Base-by-base conservation (phyloP, 768 basidiomycete species). In the Neoboletus brunneissimus region DNA sequence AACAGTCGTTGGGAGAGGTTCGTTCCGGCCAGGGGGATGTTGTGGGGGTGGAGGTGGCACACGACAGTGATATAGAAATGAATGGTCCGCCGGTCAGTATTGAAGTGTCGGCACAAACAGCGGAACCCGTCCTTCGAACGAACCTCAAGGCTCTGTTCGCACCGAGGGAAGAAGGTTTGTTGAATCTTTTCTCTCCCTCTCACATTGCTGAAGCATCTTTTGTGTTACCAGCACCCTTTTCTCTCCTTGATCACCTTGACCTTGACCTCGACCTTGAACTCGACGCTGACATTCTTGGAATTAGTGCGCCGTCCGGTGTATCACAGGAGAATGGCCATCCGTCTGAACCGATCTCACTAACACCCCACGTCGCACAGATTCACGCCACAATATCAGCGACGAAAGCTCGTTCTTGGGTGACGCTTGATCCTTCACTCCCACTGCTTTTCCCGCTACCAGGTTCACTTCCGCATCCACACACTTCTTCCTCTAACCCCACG, bases 91-190 rank as follows among this genome's bases (percentile, higher is more conserved):
- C 50, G 3, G 22, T 35, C 4, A 7, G 15, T 35, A 11, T 20
- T 1, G 18, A 53, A 4, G 27, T 20, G 8, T 27, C 51, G 6
- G 31, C 48, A 18, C 35, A 31, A 37, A 7, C 46, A 1, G 8
- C 16, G 18, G 50, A 50, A 53, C 51, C 49, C 54, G 48, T 53
- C 5, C 55, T 31, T 16, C 46, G n/a, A 41, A 66, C 63, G 9
- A 82, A 77, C 31, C 76, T 93, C 22, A 89, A 89, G 64, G 86
- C 89, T 59, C 73, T 92, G 6, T 91, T 93, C 61, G 84, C 84
- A 18, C 87, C 88, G 0, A 77, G 77, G 59, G 84, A 85, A 55
- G 81, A 86, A 65, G 81, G 88, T 86, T 61, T n/a, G 75, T 67
- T 0, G 9, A n/a, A 22, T 43, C 38, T 51, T 11, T 50, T 32